These are phyloP conservation scores for Suillus luteus DNA, from an alignment of 768 basidiomycete species.

Conservation along the genomic window DNA sequence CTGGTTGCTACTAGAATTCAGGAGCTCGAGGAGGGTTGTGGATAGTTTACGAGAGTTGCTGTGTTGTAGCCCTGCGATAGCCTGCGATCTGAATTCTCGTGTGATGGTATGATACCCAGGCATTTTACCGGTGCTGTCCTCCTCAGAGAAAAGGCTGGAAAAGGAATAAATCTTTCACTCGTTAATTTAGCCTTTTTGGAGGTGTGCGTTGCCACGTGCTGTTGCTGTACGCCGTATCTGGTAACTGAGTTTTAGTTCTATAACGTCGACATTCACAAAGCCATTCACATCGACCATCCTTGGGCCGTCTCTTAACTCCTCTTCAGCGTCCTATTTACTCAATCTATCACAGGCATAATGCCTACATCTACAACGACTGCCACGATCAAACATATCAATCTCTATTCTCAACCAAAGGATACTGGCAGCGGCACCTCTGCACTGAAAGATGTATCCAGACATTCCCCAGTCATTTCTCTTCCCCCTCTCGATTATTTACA, in stretches of 20 bases:
- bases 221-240: constrained; percentile 29
- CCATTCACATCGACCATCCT: constrained; percentile 17
- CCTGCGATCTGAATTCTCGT: constrained; percentile 15
- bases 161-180: constrained; percentile 11
- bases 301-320: constrained; percentile 9
- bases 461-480: constrained; percentile 59
- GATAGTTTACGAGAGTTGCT: constrained; percentile 12
- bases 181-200: constrained; percentile 27
- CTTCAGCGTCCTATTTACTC: constrained; percentile 7
- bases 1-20: constrained; percentile 30
- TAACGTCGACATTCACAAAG: constrained; percentile 32
- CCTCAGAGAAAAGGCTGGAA: constrained; percentile 13
- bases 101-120: constrained; percentile 8
- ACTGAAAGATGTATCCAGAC: constrained; percentile 39
- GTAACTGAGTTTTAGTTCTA: constrained; percentile 25
- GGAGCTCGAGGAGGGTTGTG: constrained; percentile 9
- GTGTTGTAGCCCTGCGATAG: constrained; percentile 10
- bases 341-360: constrained; percentile 17
- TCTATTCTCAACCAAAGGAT: constrained; percentile 12
- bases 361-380: constrained; percentile 16
- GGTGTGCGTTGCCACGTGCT: constrained; percentile 31
- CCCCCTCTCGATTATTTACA: constrained; percentile 79
- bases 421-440: constrained; percentile 26
- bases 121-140: constrained; percentile 10
- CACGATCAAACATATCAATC: constrained; percentile 14